Evolutionary conservation across 2,329 filamentous ascomycete species (phyloP).

Genomic region (Pseudogymnoascus sp.): DNA sequence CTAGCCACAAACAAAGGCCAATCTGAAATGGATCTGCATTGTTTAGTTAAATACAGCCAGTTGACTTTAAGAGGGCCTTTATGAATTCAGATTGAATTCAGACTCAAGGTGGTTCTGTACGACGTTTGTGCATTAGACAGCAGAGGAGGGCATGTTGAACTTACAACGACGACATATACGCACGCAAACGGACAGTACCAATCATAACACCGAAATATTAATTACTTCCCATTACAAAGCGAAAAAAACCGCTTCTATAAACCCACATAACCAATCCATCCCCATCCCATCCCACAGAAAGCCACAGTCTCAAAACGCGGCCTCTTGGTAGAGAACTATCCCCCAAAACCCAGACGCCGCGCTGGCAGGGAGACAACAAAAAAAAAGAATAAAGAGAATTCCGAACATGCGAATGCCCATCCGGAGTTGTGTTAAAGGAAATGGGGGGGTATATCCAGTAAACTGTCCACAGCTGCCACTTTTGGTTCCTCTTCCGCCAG

Average conservation of each 20-base stretch:
- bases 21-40: not conserved
- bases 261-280: not conserved
- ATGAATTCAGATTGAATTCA: too few relatives aligned
- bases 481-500: not conserved
- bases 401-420: not conserved
- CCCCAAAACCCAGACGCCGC: slow-evolving; percentile 1
- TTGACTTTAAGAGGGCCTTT: not conserved
- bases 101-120: not conserved
- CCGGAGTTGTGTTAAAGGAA: slow-evolving; percentile 6
- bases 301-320: not conserved
- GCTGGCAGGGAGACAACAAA: not conserved
- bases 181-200: too few relatives aligned
- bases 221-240: too few relatives aligned
- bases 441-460: slow-evolving; percentile 6
- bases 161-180: too few relatives aligned
- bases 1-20: not conserved
- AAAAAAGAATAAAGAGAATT: not conserved
- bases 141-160: too few relatives aligned
- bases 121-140: not conserved
- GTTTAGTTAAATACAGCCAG: not conserved
- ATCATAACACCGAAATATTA: too few relatives aligned
- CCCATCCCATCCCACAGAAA: slow-evolving; percentile 1
- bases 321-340: not conserved
- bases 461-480: slow-evolving; percentile 2
- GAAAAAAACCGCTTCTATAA: too few relatives aligned